Evolutionary conservation across 164 flowering plant genomes (phyloP).

Genomic region (Vitis rupestris): DNA sequence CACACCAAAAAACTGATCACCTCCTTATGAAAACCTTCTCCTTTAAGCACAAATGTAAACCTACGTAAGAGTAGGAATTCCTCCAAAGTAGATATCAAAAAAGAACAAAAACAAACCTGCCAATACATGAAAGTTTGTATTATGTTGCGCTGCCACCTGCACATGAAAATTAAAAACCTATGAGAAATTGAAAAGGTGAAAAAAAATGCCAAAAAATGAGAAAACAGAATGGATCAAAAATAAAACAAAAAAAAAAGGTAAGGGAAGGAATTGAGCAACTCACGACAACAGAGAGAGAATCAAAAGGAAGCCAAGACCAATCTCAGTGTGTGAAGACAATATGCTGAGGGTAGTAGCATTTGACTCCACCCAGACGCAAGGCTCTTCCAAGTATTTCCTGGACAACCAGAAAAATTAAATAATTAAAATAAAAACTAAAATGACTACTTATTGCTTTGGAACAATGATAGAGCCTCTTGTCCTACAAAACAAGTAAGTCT

Average conservation of each 20-base stretch:
- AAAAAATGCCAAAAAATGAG: background rate
- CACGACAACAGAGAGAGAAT: conserved; percentile 86
- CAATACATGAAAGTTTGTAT: conserved; percentile 97
- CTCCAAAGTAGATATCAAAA: too few relatives aligned
- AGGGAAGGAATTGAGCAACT: conserved; percentile 25
- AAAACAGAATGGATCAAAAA: background rate
- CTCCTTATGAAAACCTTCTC: too few relatives aligned
- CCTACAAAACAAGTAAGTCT: too few relatives aligned
- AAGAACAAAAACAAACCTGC: conserved; percentile 62
- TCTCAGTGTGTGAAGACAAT: conserved; percentile 87
- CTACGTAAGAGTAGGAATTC: too few relatives aligned
- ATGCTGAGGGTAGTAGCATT: conserved; percentile 82
- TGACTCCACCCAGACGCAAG: conserved; percentile 94
- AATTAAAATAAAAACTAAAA: too few relatives aligned
- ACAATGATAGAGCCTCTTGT: too few relatives aligned
- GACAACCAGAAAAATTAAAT: background rate
- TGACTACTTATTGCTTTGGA: too few relatives aligned
- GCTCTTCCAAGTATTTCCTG: conserved; percentile 95
- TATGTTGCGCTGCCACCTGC: conserved; percentile 96
- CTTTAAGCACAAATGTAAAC: too few relatives aligned
- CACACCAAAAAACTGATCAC: too few relatives aligned
- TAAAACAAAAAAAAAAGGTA: background rate
- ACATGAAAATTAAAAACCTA: conserved; percentile 7
- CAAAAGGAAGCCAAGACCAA: conserved; percentile 85
- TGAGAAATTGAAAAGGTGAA: too few relatives aligned